A percentile compares a stretch with the other conserved stretches of the same genome.
phyloP scores from a whole-genome alignment of 768 basidiomycete species.

The Hygrocybe coccinea region DNA sequence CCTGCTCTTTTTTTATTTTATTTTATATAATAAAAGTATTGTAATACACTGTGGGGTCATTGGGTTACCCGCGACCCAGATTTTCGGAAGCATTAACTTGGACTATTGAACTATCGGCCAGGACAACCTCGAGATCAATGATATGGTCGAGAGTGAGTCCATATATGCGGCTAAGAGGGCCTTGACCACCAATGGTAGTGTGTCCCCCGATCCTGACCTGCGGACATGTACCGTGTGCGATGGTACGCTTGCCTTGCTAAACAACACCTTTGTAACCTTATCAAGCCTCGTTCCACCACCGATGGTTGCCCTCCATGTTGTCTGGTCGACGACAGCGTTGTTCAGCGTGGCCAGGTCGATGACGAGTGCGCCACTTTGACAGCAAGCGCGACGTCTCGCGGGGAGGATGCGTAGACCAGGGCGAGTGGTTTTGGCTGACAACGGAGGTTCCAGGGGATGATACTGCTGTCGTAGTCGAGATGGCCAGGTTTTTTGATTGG shows the following conservation, averaged over 20 bases:
- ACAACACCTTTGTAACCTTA: constrained; percentile 34
- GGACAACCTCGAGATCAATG: constrained; percentile 27
- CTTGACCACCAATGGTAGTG: constrained; percentile 35
- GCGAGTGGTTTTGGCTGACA: neutral
- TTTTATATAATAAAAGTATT: no score
- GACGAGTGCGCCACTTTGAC: constrained; percentile 38
- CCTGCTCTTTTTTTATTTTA: no score
- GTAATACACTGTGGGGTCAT: no score
- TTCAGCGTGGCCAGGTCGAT: constrained; percentile 39
- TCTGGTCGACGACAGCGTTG: constrained; percentile 27
- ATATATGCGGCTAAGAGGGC: constrained; percentile 34
- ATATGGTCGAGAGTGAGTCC: constrained; percentile 35
- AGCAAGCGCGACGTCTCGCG: constrained; percentile 15
- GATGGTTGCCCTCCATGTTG: constrained; percentile 31
- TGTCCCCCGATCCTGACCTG: constrained; percentile 47
- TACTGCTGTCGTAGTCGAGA: neutral
- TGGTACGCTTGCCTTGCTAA: constrained; percentile 32
- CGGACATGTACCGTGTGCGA: constrained; percentile 43
- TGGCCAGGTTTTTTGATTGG: neutral
- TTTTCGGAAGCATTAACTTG: no score
- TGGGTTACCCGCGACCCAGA: no score
- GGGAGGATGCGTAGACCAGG: neutral
- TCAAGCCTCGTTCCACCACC: constrained; percentile 38
- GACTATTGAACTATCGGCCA: constrained; percentile 35
- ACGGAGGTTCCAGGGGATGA: neutral